A percentile compares a stretch with the other conserved stretches of the same genome.
These are phyloP conservation scores for Penicillium sp. DNA, from an alignment of 2,329 filamentous ascomycete species.

Conservation along the genomic window DNA sequence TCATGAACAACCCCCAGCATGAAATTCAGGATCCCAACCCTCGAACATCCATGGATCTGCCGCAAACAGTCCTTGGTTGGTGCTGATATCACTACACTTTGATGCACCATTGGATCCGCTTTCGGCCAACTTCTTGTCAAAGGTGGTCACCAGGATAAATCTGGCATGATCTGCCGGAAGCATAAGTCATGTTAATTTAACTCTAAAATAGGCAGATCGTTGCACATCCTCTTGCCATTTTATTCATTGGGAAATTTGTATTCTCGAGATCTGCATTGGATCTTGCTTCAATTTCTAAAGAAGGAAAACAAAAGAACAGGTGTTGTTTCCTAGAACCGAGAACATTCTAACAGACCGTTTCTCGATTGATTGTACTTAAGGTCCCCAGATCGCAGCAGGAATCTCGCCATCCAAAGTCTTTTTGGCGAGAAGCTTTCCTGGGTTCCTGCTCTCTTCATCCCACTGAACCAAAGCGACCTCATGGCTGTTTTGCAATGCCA, in stretches of 20 bases:
- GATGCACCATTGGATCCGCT: too few species aligned
- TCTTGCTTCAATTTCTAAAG: not conserved
- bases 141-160: not conserved
- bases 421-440: conserved; percentile 40
- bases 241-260: not conserved
- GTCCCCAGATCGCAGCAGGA: conserved; percentile 13
- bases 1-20: too few species aligned
- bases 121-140: not conserved
- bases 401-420: conserved; percentile 12
- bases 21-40: too few species aligned
- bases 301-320: accelerated
- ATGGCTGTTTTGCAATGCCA: conserved; percentile 56
- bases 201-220: not conserved
- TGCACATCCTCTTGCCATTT: accelerated
- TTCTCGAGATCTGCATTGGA: not conserved
- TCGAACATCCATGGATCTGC: too few species aligned
- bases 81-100: too few species aligned
- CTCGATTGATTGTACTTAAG: not conserved
- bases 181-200: too few species aligned
- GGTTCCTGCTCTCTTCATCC: conserved; percentile 55
- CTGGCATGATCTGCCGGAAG: not conserved
- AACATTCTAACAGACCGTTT: not conserved
- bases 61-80: too few species aligned
- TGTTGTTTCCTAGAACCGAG: not conserved
- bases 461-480: conserved; percentile 59